phyloP scores from a whole-genome alignment of 148 eudicot species.

The Camellia granthamiana region DNA sequence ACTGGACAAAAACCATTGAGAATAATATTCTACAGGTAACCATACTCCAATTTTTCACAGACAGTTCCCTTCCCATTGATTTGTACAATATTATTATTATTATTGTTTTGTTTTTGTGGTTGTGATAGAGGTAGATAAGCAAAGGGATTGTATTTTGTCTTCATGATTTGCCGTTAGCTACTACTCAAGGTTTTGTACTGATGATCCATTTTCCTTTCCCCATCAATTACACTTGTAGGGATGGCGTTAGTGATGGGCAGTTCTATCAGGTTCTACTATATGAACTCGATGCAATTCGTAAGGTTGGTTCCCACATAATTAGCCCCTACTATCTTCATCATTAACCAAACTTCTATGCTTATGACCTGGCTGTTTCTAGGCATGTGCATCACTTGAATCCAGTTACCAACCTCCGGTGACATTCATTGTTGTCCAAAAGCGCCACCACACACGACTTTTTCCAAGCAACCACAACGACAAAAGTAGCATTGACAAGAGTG shows the following conservation, averaged over 20 bases:
- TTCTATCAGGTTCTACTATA: slow-evolving; percentile 83
- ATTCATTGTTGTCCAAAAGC: slow-evolving; percentile 89
- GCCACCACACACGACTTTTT: slow-evolving; percentile 85
- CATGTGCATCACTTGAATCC: slow-evolving; percentile 83
- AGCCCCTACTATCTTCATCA: background rate
- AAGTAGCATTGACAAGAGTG: slow-evolving; percentile 68
- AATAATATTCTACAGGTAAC: slow-evolving; percentile 88
- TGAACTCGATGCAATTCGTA: slow-evolving; percentile 94
- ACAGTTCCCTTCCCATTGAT: background rate
- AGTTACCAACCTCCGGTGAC: slow-evolving; percentile 87
- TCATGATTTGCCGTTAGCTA: background rate
- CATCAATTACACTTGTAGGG: slow-evolving; percentile 36
- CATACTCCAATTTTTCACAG: background rate
- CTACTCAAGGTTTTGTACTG: background rate
- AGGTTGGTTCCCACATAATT: slow-evolving; percentile 39
- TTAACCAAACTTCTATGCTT: background rate
- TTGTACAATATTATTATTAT: background rate
- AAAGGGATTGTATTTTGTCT: background rate
- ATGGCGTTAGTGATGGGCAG: slow-evolving; percentile 95
- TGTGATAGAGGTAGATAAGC: background rate
- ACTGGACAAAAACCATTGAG: slow-evolving; percentile 72
- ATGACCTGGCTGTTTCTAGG: slow-evolving; percentile 37
- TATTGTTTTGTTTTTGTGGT: too few relatives aligned
- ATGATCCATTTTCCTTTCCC: background rate
- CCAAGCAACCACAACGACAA: slow-evolving; percentile 73